These are phyloP conservation scores for Torrubiella hemipterigena DNA, from an alignment of 2,329 filamentous ascomycete genomes.

Conservation along the genomic window DNA sequence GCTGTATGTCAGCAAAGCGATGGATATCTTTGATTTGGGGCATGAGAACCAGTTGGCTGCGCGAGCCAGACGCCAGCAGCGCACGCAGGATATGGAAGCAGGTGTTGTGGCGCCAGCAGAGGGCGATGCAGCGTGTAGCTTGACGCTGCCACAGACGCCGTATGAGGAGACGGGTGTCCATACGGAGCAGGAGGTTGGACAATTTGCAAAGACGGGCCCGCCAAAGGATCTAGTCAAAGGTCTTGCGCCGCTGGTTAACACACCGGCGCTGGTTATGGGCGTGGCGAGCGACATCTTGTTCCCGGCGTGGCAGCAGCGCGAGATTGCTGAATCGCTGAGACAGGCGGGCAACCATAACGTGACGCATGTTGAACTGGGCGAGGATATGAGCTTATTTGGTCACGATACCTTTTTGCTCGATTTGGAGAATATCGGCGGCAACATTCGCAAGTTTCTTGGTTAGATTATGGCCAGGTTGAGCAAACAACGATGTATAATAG, in stretches of 20 bases:
- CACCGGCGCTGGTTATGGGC: slow-evolving; percentile 78
- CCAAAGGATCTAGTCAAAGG: slow-evolving; percentile 73
- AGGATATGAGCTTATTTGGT: slow-evolving; percentile 89
- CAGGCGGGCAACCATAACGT: slow-evolving; percentile 69
- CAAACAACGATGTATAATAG: not conserved
- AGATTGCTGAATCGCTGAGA: slow-evolving; percentile 76
- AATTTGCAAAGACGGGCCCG: slow-evolving; percentile 31
- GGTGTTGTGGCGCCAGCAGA: slow-evolving; percentile 35
- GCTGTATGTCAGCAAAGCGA: slow-evolving; percentile 94
- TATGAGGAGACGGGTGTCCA: too few relatives aligned
- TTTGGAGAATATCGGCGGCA: slow-evolving; percentile 80
- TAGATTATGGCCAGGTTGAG: slow-evolving; percentile 18
- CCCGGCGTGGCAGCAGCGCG: slow-evolving; percentile 94
- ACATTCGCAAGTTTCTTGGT: slow-evolving; percentile 65
- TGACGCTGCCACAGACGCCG: slow-evolving; percentile 71
- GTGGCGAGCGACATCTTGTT: slow-evolving; percentile 95
- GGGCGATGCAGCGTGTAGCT: slow-evolving; percentile 43
- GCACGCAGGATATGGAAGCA: slow-evolving; percentile 43
- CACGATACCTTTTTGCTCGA: slow-evolving; percentile 95
- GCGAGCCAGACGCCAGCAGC: slow-evolving; percentile 46
- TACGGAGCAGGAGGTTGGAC: slow-evolving; percentile 45
- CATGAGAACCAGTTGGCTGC: slow-evolving; percentile 54
- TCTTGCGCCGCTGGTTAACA: slow-evolving; percentile 58
- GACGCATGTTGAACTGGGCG: slow-evolving; percentile 79
- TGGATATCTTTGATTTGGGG: slow-evolving; percentile 95